Percentiles rank a stretch among this genome's conserved stretches.
phyloP scores from a whole-genome alignment of 345 rosid genomes.

The Euclidium syriacum region DNA sequence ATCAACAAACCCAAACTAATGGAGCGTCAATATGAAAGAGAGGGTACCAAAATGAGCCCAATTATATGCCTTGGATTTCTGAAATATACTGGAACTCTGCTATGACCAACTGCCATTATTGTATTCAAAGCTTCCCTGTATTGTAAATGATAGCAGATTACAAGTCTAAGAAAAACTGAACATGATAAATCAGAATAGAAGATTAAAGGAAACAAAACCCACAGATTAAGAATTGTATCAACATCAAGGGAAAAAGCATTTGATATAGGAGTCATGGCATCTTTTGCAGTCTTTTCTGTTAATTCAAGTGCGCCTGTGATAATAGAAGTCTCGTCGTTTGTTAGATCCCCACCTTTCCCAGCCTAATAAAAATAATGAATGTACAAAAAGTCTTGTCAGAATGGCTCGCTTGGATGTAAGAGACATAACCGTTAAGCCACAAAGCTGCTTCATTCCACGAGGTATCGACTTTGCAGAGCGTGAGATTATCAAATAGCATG shows the following conservation, averaged over 20 bases:
- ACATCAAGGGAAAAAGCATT: constrained; percentile 98
- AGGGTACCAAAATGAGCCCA: constrained; percentile 79
- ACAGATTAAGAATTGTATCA: constrained; percentile 90
- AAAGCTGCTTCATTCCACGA: background rate
- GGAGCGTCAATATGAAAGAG: background rate
- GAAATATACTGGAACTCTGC: constrained; percentile 86
- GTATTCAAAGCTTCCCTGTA: constrained; percentile 76
- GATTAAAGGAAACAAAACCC: constrained; percentile 35
- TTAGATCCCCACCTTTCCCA: constrained; percentile 92
- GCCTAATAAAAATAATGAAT: constrained; percentile 46
- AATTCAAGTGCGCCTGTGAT: constrained; percentile 94
- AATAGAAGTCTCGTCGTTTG: constrained; percentile 91
- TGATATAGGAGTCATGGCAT: constrained; percentile 93
- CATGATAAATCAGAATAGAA: background rate
- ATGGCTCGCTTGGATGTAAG: background rate
- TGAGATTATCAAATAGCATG: background rate
- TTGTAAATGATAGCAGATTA: constrained; percentile 10
- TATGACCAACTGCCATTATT: constrained; percentile 89
- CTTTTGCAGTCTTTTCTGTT: constrained; percentile 85
- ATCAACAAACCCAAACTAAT: background rate
- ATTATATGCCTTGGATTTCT: constrained; percentile 68
- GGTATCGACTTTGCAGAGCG: background rate
- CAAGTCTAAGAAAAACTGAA: background rate
- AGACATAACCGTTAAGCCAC: background rate
- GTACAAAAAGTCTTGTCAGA: constrained; percentile 6